A percentile compares a stretch with the other conserved stretches of the same genome.
Conservation (phyloP, 495 filamentous ascomycete genomes). For the Chaetomidium leptoderma region DNA sequence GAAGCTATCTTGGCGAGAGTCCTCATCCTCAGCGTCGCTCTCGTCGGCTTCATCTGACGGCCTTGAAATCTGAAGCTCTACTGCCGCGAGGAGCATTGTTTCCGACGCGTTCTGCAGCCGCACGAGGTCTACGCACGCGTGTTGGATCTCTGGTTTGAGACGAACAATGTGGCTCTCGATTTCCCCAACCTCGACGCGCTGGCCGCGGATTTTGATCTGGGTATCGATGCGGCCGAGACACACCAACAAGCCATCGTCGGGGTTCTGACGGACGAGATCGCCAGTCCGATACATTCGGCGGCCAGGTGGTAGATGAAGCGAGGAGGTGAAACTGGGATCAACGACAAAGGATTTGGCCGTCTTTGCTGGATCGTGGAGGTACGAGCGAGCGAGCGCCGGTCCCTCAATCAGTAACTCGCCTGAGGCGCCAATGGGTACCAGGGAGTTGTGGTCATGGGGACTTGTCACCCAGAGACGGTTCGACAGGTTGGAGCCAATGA, state of each 20-base stretch:
- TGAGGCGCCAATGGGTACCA: constrained; percentile 40
- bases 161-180: too few species aligned
- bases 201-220: constrained; percentile 39
- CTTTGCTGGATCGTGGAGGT: constrained; percentile 20
- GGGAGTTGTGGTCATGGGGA: constrained; percentile 24
- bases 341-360: constrained; percentile 25
- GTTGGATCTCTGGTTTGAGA: too few species aligned
- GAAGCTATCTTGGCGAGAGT: too few species aligned
- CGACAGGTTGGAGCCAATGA: constrained; percentile 22
- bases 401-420: constrained; percentile 49
- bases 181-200: constrained; percentile 42
- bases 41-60: too few species aligned
- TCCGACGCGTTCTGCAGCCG: too few species aligned
- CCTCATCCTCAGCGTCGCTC: too few species aligned
- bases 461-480: constrained; percentile 27
- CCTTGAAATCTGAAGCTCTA: too few species aligned
- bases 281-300: constrained; percentile 57
- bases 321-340: constrained; percentile 13
- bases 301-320: too few species aligned
- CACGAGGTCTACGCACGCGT: too few species aligned
- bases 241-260: constrained; percentile 42
- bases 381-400: constrained; percentile 29
- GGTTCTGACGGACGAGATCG: constrained; percentile 49
- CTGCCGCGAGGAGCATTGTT: too few species aligned
- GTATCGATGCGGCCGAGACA: constrained; percentile 41